Conservation (phyloP, 2,329 filamentous ascomycete genomes). For the Exophiala calicioides region DNA sequence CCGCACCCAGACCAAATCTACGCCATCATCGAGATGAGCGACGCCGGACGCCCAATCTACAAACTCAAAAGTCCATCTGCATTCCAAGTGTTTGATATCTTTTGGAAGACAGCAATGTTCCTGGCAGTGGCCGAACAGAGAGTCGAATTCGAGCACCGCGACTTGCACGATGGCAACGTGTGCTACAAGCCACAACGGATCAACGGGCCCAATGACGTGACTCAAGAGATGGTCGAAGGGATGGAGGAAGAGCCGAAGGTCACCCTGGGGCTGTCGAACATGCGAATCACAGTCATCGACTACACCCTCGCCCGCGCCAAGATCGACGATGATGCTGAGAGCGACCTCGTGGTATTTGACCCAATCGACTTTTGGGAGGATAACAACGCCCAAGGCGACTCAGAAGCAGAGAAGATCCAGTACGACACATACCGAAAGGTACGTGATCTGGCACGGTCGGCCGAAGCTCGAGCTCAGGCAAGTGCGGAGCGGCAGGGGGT, state of each 20-base stretch:
- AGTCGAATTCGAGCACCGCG: constrained; percentile 65
- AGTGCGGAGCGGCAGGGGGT: constrained; percentile 34
- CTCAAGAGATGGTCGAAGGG: constrained; percentile 35
- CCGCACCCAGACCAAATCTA: constrained; percentile 57
- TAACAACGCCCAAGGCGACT: constrained; percentile 12
- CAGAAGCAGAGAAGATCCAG: constrained; percentile 15
- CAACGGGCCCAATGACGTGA: constrained; percentile 37
- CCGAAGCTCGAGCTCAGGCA: constrained; percentile 29
- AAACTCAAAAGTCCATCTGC: constrained; percentile 43
- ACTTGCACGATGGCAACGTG: constrained; percentile 67
- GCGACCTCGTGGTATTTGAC: constrained; percentile 20
- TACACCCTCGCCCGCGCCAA: constrained; percentile 67
- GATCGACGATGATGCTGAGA: constrained; percentile 34
- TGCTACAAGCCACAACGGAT: constrained; percentile 52
- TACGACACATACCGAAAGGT: constrained; percentile 20
- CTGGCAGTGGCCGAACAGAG: constrained; percentile 63
- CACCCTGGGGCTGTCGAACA: constrained; percentile 52
- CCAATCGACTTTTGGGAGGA: constrained; percentile 19
- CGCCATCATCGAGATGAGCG: constrained; percentile 67
- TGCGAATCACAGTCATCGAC: constrained; percentile 67
- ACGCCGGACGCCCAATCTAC: constrained; percentile 62
- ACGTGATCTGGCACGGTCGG: constrained; percentile 16
- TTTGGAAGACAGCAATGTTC: constrained; percentile 66
- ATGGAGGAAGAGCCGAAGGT: constrained; percentile 38
- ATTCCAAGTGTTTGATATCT: constrained; percentile 62